These are phyloP conservation scores for Penicillium sclerotigenum DNA, from an alignment of 2,329 filamentous ascomycete genomes.

Conservation along the genomic window DNA sequence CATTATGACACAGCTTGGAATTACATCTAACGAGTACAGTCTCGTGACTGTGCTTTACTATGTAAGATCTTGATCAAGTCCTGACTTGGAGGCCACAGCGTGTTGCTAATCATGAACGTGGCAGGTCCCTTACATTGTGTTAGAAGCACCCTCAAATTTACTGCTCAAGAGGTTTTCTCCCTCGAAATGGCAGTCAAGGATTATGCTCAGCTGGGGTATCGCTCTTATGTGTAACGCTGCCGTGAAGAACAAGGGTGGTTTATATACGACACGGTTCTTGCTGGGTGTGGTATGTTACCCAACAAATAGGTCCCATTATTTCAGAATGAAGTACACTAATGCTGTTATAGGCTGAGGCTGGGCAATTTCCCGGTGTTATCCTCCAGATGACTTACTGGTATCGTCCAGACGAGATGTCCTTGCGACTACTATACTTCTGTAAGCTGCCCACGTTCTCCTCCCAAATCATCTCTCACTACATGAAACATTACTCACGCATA, in stretches of 20 bases:
- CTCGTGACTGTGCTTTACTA: conserved; percentile 39
- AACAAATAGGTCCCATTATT: background rate
- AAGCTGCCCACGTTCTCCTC: conserved; percentile 13
- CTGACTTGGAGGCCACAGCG: background rate
- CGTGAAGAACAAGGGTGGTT: conserved; percentile 38
- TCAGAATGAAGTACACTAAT: background rate
- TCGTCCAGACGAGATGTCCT: conserved; percentile 44
- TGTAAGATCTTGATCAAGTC: conserved; percentile 15
- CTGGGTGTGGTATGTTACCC: conserved; percentile 36
- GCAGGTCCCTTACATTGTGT: conserved; percentile 25
- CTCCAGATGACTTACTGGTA: conserved; percentile 49
- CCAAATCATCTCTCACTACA: conserved; percentile 15
- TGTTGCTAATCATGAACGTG: background rate
- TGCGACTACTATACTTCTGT: conserved; percentile 49
- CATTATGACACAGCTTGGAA: conserved; percentile 27
- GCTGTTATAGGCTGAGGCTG: conserved; percentile 34
- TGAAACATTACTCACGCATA: background rate
- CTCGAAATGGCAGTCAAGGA: conserved; percentile 32
- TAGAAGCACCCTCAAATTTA: conserved; percentile 29
- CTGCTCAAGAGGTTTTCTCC: conserved; percentile 31
- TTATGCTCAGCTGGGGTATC: conserved; percentile 29
- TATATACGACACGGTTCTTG: conserved; percentile 43
- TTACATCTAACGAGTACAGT: conserved; percentile 33
- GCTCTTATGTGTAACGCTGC: conserved; percentile 39
- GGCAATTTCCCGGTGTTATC: conserved; percentile 44